Percentiles rank a stretch among this genome's conserved stretches.
phyloP scores from a whole-genome alignment of 257 asterid species.

The Cordia subcordata region DNA sequence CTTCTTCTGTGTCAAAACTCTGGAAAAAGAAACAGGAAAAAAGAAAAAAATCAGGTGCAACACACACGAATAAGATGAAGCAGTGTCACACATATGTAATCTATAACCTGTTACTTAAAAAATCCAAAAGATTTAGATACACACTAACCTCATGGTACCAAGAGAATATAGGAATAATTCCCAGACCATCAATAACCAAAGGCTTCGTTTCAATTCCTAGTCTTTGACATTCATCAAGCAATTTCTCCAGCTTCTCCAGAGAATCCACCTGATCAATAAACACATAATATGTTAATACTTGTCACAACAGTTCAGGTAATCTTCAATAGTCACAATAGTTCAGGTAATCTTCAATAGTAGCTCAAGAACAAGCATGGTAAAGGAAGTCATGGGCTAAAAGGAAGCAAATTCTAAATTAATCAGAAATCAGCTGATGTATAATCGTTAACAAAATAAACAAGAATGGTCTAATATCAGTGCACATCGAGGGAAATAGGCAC shows the following conservation, averaged over 20 bases:
- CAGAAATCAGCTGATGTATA: no score
- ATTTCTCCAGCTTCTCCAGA: constrained; percentile 65
- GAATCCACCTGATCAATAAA: constrained; percentile 43
- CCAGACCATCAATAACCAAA: constrained; percentile 52
- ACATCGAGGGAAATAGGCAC: no score
- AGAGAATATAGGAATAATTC: constrained; percentile 67
- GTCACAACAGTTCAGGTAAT: background rate
- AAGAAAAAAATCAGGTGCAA: constrained; percentile 1
- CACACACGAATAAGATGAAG: constrained; percentile 9
- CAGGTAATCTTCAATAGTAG: background rate
- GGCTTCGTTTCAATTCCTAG: constrained; percentile 80
- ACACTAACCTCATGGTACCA: constrained; percentile 88
- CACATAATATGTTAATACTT: background rate
- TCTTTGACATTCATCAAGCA: constrained; percentile 49
- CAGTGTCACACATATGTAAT: background rate
- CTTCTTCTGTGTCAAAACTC: constrained; percentile 87
- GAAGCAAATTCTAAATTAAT: no score
- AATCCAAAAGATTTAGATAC: background rate
- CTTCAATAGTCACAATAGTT: background rate
- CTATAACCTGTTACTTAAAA: no score
- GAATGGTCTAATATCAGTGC: no score
- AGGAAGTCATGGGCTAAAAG: no score
- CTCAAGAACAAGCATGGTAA: no score
- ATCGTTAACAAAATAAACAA: no score
- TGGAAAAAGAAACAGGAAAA: constrained; percentile 27